Percentiles rank a stretch among this genome's conserved stretches.
These are phyloP conservation scores for Aureobasidium sp. DNA, from an alignment of 2,329 filamentous ascomycete genomes.

Conservation along the genomic window DNA sequence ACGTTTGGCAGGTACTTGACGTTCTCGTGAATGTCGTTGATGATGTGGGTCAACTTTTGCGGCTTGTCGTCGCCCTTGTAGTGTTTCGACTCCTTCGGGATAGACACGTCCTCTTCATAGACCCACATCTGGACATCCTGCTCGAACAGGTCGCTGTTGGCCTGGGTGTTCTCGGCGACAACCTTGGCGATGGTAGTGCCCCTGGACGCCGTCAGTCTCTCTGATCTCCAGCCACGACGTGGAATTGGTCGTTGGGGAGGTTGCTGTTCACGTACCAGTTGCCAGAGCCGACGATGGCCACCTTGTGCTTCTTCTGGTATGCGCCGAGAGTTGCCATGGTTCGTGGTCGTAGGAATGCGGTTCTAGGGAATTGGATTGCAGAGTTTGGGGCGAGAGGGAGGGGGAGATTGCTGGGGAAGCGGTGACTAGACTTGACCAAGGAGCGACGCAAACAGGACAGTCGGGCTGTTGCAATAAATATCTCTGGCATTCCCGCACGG, in stretches of 20 bases:
- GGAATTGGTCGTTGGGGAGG: not conserved
- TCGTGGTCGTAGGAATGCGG: conserved; percentile 1
- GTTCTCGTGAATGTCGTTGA: conserved; percentile 92
- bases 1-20: conserved; percentile 95
- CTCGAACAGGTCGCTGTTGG: conserved; percentile 73
- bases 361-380: not conserved
- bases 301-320: conserved; percentile 71
- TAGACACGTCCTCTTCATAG: conserved; percentile 78
- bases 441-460: not conserved
- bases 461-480: conserved; percentile 7
- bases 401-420: conserved; percentile 6
- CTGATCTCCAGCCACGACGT: not conserved
- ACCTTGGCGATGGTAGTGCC: conserved; percentile 97
- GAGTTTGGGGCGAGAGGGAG: not conserved
- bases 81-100: conserved; percentile 63
- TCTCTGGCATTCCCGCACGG: not conserved
- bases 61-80: conserved; percentile 58
- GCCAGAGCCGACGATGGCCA: conserved; percentile 87
- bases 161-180: conserved; percentile 80
- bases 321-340: conserved; percentile 42
- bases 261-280: conserved; percentile 61
- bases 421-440: not conserved
- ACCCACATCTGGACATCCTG: conserved; percentile 97
- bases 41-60: conserved; percentile 81
- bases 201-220: conserved; percentile 40